Evolutionary conservation across 805 yeast genomes (phyloP).

Genomic region (Suhomyces prunicola): DNA sequence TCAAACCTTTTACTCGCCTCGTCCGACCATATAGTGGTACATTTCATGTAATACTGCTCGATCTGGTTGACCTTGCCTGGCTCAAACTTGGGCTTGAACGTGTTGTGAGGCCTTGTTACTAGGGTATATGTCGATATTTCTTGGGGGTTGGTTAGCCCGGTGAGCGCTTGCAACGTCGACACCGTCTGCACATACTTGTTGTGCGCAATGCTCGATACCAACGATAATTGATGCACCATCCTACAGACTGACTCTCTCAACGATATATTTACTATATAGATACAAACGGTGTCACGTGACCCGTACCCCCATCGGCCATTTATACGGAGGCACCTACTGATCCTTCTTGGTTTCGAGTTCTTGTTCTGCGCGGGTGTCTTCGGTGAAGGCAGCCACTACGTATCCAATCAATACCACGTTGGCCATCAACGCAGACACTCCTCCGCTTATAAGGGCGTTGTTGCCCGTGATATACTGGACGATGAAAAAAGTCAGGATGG

Average conservation of each 20-base stretch:
- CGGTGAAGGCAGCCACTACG: slow-evolving; percentile 70
- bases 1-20: slow-evolving; percentile 19
- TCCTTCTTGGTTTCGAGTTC: slow-evolving; percentile 2
- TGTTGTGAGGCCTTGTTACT: slow-evolving; percentile 47
- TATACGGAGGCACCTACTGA: background rate
- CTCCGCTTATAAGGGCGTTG: slow-evolving; percentile 70
- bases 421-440: slow-evolving; percentile 74
- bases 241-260: background rate
- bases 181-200: slow-evolving; percentile 40
- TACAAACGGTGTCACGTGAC: background rate
- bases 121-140: slow-evolving; percentile 47
- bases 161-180: slow-evolving; percentile 49
- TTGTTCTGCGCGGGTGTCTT: slow-evolving; percentile 43
- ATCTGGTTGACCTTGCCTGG: slow-evolving; percentile 58
- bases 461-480: slow-evolving; percentile 44
- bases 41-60: slow-evolving; percentile 51
- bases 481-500: slow-evolving; percentile 60
- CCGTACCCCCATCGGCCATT: background rate
- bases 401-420: slow-evolving; percentile 72
- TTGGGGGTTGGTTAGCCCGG: slow-evolving; percentile 47
- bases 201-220: slow-evolving; percentile 45
- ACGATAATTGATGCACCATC: slow-evolving; percentile 56
- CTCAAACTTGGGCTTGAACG: slow-evolving; percentile 51
- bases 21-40: slow-evolving; percentile 48
- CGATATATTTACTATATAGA: background rate